Conservation (phyloP, 2,329 filamentous ascomycete species). For the Blumeria graminis region DNA sequence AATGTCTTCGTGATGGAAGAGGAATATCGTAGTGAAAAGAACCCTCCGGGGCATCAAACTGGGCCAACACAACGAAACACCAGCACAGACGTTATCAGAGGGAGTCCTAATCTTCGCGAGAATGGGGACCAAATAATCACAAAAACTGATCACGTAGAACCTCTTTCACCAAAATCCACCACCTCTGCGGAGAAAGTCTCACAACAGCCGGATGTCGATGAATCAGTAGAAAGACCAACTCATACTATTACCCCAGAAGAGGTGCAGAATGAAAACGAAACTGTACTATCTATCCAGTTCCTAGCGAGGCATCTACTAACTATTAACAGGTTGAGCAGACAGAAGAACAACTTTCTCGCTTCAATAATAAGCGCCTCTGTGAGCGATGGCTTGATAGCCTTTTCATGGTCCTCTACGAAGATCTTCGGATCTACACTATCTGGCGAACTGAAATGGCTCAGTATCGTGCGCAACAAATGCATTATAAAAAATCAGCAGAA, state of each 20-base stretch:
- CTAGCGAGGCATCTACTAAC: conserved; percentile 11
- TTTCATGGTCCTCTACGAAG: conserved; percentile 98
- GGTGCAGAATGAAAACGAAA: conserved; percentile 50
- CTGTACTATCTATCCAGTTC: conserved; percentile 21
- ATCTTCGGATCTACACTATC: conserved; percentile 93
- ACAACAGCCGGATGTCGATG: not conserved
- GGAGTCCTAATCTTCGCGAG: conserved; percentile 34
- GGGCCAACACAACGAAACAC: conserved; percentile 37
- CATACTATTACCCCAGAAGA: conserved; percentile 57
- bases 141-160: conserved; percentile 13
- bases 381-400: conserved; percentile 96
- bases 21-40: conserved; percentile 79
- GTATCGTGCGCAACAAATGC: conserved; percentile 74
- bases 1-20: conserved; percentile 99
- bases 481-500: conserved; percentile 89
- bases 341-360: conserved; percentile 58
- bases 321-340: conserved; percentile 30
- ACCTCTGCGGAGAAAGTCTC: conserved; percentile 5
- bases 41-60: conserved; percentile 25
- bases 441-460: conserved; percentile 97
- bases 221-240: conserved; percentile 47
- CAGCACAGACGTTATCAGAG: conserved; percentile 55
- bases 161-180: conserved; percentile 9
- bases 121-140: conserved; percentile 13
- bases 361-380: conserved; percentile 91